These are phyloP conservation scores for Escallonia herrerae DNA, from an alignment of 129 eudicot genomes.

Conservation along the genomic window DNA sequence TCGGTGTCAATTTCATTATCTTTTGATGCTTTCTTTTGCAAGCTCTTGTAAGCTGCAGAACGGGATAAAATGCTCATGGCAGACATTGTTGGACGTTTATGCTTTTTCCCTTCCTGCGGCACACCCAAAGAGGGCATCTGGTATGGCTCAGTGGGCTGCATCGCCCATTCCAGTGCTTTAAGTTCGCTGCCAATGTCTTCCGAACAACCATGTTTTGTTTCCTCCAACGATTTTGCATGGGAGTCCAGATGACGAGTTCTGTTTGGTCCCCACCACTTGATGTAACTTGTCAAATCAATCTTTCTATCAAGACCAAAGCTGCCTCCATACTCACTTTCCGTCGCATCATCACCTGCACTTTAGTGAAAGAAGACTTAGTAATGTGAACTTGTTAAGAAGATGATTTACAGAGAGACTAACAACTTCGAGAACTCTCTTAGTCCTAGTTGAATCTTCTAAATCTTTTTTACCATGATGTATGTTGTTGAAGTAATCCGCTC, in stretches of 20 bases:
- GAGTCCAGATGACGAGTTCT: conserved; percentile 53
- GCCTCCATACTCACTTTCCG: conserved; percentile 53
- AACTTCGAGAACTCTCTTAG: not conserved
- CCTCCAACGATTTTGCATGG: conserved; percentile 49
- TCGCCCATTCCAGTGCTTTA: conserved; percentile 47
- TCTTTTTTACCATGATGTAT: conserved; percentile 57
- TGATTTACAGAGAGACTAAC: not conserved
- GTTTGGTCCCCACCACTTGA: conserved; percentile 91
- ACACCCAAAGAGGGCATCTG: conserved; percentile 81
- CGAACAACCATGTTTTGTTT: conserved; percentile 35
- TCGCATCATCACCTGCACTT: conserved; percentile 63
- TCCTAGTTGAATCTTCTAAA: conserved; percentile 4
- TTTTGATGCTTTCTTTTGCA: conserved; percentile 64
- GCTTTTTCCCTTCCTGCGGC: conserved; percentile 37
- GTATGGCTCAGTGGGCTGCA: conserved; percentile 73
- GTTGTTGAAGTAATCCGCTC: conserved; percentile 60
- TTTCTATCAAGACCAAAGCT: conserved; percentile 66
- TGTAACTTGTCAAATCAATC: conserved; percentile 75
- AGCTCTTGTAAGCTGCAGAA: conserved; percentile 82
- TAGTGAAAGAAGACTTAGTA: not conserved
- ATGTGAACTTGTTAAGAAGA: not conserved
- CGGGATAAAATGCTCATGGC: conserved; percentile 80
- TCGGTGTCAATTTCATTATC: conserved; percentile 45
- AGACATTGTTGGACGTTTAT: conserved; percentile 49
- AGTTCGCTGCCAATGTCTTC: conserved; percentile 69